These are phyloP conservation scores for Fusarium sublunatum DNA, from an alignment of 2,329 filamentous ascomycete species.

Conservation along the genomic window DNA sequence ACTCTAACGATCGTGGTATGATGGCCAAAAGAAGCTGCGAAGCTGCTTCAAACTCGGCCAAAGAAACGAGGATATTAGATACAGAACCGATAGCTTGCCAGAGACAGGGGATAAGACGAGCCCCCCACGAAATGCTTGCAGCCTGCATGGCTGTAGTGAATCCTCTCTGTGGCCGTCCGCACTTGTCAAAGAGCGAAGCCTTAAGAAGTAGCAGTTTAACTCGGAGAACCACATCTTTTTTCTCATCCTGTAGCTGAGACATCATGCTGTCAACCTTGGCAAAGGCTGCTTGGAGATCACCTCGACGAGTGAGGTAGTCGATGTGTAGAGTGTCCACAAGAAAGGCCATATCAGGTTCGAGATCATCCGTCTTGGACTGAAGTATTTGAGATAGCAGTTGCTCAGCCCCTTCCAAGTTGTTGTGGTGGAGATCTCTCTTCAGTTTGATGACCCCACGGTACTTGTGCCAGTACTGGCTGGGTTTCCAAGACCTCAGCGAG, in stretches of 20 bases:
- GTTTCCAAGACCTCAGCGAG: constrained; percentile 77
- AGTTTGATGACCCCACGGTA: constrained; percentile 75
- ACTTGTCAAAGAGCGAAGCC: constrained; percentile 74
- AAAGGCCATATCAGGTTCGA: constrained; percentile 65
- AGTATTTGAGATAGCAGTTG: constrained; percentile 63
- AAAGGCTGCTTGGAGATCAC: constrained; percentile 61
- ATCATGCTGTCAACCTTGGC: constrained; percentile 60
- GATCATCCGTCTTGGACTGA: constrained; percentile 62
- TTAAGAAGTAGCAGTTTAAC: constrained; percentile 80
- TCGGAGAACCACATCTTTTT: constrained; percentile 70
- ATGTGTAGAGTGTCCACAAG: constrained; percentile 64
- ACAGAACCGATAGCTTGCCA: constrained; percentile 79
- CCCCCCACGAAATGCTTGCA: constrained; percentile 76
- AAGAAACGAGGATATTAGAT: constrained; percentile 73
- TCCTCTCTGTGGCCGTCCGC: constrained; percentile 76
- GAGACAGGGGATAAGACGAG: constrained; percentile 74
- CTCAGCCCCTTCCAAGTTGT: constrained; percentile 63
- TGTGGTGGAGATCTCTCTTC: constrained; percentile 68
- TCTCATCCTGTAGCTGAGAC: constrained; percentile 56
- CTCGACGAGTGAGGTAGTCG: constrained; percentile 62
- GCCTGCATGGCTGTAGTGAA: constrained; percentile 83
- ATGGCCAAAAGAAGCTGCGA: constrained; percentile 72
- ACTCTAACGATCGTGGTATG: constrained; percentile 81
- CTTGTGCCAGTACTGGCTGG: constrained; percentile 77
- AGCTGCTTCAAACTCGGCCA: constrained; percentile 77